Evolutionary conservation across 352 stramenopile genomes (phyloP).

Genomic region (Elongisporangium senticosum): DNA sequence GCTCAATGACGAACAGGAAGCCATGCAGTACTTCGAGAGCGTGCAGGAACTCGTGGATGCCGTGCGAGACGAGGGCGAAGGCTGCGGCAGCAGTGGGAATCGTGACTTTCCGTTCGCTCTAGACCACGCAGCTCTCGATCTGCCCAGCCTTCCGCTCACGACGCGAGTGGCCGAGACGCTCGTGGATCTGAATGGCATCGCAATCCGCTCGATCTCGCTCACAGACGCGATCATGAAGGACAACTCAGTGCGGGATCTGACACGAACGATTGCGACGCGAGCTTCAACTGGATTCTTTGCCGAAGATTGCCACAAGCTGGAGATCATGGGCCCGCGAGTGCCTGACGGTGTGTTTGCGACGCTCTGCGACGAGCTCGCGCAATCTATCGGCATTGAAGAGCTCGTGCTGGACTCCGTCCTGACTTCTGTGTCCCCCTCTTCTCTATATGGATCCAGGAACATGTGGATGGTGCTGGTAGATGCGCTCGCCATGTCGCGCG

Average conservation of each 20-base stretch:
- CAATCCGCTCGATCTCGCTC: not conserved
- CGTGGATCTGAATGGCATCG: not conserved
- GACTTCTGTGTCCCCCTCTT: not conserved
- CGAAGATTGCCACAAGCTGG: not conserved
- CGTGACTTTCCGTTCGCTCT: not conserved
- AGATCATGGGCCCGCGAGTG: not conserved
- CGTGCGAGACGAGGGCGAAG: not conserved
- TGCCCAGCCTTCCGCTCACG: not conserved
- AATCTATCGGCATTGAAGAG: not conserved
- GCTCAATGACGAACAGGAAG: not conserved
- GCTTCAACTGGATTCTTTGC: not conserved
- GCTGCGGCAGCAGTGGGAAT: not conserved
- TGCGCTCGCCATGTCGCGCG: not conserved
- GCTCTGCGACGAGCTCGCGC: not conserved
- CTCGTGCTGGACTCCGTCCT: not conserved
- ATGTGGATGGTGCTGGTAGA: not conserved
- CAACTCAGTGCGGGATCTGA: not conserved
- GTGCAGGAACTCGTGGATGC: not conserved
- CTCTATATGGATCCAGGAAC: not conserved
- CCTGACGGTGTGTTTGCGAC: not conserved
- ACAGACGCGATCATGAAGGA: not conserved
- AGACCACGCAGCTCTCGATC: not conserved
- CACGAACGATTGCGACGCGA: not conserved
- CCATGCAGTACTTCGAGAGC: not conserved
- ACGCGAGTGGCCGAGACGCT: not conserved